Conservation (phyloP, 768 basidiomycete genomes). For the Tubosaeta brunneosetosa region DNA sequence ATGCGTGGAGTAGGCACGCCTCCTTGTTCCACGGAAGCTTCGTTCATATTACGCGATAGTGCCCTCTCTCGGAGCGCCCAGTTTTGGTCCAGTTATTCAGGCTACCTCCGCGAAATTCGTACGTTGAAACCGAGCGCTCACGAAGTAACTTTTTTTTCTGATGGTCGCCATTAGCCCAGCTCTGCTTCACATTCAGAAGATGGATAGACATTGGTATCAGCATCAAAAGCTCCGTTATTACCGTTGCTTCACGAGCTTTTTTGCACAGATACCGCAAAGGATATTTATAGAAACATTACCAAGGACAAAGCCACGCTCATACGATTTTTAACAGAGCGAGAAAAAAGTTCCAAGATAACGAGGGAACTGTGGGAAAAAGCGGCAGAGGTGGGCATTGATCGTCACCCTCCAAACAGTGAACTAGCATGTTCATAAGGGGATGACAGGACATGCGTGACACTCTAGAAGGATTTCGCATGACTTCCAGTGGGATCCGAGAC, state of each 20-base stretch:
- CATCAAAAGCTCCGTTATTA: constrained; percentile 7
- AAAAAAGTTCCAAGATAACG: constrained; percentile 31
- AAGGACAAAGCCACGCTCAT: constrained; percentile 52
- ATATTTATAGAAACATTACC: constrained; percentile 64
- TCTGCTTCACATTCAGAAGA: constrained; percentile 68
- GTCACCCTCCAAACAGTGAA: constrained; percentile 1
- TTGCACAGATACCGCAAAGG: constrained; percentile 53
- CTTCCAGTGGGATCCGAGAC: constrained; percentile 16
- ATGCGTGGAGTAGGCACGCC: constrained; percentile 47
- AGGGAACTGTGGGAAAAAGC: constrained; percentile 29
- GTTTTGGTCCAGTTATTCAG: constrained; percentile 83
- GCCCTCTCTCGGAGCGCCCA: constrained; percentile 75
- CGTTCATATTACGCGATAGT: constrained; percentile 32
- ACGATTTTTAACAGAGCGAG: constrained; percentile 41
- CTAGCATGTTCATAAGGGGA: not conserved
- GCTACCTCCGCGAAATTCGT: constrained; percentile 77
- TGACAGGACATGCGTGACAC: constrained; percentile 29
- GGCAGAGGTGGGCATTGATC: constrained; percentile 20
- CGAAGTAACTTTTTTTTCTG: constrained; percentile 8
- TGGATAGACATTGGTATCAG: constrained; percentile 69
- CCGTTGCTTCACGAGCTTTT: constrained; percentile 5
- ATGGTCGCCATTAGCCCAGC: constrained; percentile 50
- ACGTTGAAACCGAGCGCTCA: constrained; percentile 32
- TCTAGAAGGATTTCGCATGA: constrained; percentile 16
- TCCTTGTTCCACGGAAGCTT: not conserved